phyloP scores from a whole-genome alignment of 495 filamentous ascomycete genomes.

The Talaromyces stipitatus region DNA sequence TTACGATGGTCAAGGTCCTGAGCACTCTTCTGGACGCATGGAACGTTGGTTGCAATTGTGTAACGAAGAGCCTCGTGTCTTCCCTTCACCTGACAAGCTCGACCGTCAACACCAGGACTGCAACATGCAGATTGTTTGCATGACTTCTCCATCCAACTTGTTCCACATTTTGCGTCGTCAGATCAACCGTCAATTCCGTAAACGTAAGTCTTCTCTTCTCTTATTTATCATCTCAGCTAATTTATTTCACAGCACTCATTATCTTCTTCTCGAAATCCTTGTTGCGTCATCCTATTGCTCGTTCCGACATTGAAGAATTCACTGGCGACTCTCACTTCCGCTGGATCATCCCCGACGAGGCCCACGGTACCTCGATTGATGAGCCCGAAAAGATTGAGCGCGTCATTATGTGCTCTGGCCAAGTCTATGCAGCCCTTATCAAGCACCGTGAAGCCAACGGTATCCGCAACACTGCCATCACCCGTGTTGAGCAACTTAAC shows the following conservation, averaged over 20 bases:
- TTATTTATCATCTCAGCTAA: conserved; percentile 24
- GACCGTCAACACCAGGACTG: conserved; percentile 98
- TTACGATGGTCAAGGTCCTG: conserved; percentile 96
- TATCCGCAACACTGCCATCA: conserved; percentile 83
- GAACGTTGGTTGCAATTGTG: conserved; percentile 96
- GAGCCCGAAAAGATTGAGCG: conserved; percentile 84
- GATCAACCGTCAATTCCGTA: conserved; percentile 98
- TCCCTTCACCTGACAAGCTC: conserved; percentile 78
- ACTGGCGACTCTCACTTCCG: conserved; percentile 85
- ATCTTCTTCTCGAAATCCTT: conserved; percentile 97
- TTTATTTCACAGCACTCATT: conserved; percentile 58
- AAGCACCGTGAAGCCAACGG: conserved; percentile 84
- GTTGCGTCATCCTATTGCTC: conserved; percentile 83
- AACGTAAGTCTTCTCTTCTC: conserved; percentile 57
- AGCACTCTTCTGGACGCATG: conserved; percentile 96
- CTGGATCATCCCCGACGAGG: conserved; percentile 88
- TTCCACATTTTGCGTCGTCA: conserved; percentile 96
- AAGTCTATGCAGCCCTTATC: conserved; percentile 83
- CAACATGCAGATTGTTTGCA: conserved; percentile 97
- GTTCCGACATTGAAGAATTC: conserved; percentile 85
- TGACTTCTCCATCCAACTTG: conserved; percentile 85
- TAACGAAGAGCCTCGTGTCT: conserved; percentile 94
- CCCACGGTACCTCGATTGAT: conserved; percentile 66
- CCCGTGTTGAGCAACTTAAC: conserved; percentile 92
- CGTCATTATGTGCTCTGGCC: conserved; percentile 88